phyloP scores from a whole-genome alignment of 2,329 filamentous ascomycete species.

The Aspergillus fumigatus region DNA sequence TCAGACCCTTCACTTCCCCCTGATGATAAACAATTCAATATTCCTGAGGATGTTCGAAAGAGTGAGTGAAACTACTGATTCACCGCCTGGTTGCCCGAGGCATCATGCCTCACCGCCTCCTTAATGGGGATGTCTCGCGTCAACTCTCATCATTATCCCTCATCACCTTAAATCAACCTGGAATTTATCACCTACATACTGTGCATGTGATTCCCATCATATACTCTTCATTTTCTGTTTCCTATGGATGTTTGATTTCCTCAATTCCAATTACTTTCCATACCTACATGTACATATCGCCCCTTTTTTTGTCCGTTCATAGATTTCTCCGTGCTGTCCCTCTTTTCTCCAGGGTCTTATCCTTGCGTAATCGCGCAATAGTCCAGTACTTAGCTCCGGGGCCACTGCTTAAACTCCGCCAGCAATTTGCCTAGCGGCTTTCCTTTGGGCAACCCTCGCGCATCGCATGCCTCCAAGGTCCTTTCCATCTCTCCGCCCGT shows the following conservation, averaged over 20 bases:
- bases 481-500: constrained; percentile 19
- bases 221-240: not conserved
- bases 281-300: not conserved
- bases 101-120: not conserved
- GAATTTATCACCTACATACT: not conserved
- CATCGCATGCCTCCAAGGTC: constrained; percentile 36
- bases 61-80: no score
- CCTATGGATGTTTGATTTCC: not conserved
- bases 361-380: not conserved
- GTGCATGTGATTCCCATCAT: no score
- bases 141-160: not conserved
- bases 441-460: constrained; percentile 4
- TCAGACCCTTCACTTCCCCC: no score
- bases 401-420: not conserved
- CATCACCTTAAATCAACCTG: not conserved
- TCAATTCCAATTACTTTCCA: not conserved
- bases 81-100: not conserved
- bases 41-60: no score
- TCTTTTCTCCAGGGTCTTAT: not conserved
- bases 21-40: no score
- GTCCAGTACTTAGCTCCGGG: not conserved
- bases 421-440: constrained; percentile 1
- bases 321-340: not conserved
- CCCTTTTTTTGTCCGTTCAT: not conserved
- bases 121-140: not conserved